Conservation (phyloP, 371 early-diverging fungal genomes). For the Parasitella parasitica region DNA sequence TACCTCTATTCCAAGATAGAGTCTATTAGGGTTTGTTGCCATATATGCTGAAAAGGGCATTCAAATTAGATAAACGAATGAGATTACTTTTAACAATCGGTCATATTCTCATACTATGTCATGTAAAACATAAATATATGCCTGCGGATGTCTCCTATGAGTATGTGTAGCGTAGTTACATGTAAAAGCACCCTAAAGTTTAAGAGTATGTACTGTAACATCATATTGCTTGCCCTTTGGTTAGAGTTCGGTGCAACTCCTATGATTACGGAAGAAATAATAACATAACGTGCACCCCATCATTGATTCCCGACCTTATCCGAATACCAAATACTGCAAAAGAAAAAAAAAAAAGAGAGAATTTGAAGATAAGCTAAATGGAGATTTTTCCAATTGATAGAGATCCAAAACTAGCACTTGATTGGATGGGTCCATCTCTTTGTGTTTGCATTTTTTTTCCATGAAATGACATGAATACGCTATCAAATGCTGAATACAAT, state of each 20-base stretch:
- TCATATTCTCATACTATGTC: not conserved
- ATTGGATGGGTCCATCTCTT: constrained; percentile 17
- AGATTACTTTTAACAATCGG: not conserved
- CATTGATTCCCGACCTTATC: constrained; percentile 18
- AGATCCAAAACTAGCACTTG: constrained; percentile 6
- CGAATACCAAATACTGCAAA: constrained; percentile 7
- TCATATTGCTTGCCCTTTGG: not conserved
- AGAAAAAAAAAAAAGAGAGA: not conserved
- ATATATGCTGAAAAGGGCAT: no score
- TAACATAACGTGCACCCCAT: not conserved
- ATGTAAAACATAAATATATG: no score
- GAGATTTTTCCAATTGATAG: constrained; percentile 13
- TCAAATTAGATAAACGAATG: constrained; percentile 2
- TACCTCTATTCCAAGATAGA: not conserved
- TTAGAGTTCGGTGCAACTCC: not conserved
- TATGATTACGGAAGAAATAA: not conserved
- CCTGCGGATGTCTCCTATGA: no score
- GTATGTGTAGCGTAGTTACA: no score
- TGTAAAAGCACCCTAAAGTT: no score
- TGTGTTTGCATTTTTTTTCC: not conserved
- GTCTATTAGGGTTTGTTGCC: not conserved
- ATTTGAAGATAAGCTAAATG: constrained; percentile 20
- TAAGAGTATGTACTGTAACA: not conserved
- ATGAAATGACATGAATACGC: no score
- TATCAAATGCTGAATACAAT: no score